Evolutionary conservation across 495 filamentous ascomycete species (phyloP).

Genomic region (Umbilicaria muhlenbergii): DNA sequence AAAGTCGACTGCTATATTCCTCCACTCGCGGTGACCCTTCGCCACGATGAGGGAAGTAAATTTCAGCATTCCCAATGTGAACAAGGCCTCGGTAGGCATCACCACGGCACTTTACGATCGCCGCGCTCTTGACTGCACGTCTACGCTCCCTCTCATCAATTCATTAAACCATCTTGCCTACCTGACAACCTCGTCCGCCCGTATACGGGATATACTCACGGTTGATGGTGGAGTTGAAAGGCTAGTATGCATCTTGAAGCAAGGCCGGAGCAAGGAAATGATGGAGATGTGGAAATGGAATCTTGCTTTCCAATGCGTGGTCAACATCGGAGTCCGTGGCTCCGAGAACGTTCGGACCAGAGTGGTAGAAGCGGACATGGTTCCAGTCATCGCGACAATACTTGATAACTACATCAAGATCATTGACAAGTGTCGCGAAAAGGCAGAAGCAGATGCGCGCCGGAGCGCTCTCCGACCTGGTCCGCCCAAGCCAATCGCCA

Average conservation of each 20-base stretch:
- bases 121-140: constrained; percentile 93
- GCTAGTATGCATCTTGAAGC: constrained; percentile 92
- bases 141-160: constrained; percentile 91
- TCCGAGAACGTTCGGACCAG: constrained; percentile 85
- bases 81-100: constrained; percentile 98
- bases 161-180: constrained; percentile 96
- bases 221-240: constrained; percentile 96
- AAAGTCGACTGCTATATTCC: neutral
- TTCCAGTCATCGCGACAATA: constrained; percentile 97
- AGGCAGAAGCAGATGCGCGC: constrained; percentile 51
- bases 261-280: constrained; percentile 87
- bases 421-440: constrained; percentile 75
- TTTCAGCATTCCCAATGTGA: constrained; percentile 98
- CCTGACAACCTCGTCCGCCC: constrained; percentile 93
- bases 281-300: constrained; percentile 99
- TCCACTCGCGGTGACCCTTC: neutral
- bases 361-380: constrained; percentile 97
- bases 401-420: constrained; percentile 97
- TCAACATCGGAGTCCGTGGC: constrained; percentile 94
- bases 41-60: constrained; percentile 93
- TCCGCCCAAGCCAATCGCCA: constrained; percentile 23
- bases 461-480: constrained; percentile 18
- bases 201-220: constrained; percentile 92
- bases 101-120: constrained; percentile 97
- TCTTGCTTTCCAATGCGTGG: constrained; percentile 92